Evolutionary conservation across 163 green algal species (phyloP), one percentile per base, ranked within the genome.

Genomic region (Scenedesmus sp.): DNA sequence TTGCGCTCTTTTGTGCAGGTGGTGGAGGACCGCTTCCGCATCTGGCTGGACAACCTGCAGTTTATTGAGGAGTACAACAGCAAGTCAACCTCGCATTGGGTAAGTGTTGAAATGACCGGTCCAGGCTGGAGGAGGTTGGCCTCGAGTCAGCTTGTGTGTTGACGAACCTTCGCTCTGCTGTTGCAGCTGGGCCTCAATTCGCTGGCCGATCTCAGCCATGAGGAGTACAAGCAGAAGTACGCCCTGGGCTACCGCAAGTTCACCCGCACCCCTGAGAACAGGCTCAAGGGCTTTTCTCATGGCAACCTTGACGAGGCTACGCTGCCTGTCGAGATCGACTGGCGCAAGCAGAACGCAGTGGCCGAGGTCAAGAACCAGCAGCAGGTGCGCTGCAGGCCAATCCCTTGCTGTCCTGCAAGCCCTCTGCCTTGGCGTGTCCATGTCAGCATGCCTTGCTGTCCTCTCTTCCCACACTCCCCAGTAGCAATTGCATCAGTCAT

Each of bases 301-400:
- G 94, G 92, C 8, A 88, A 96, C 82, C 92, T 96, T 20, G 90
- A 94, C 59, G 91, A 73, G 62, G 87, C 34, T 3, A 88, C 93
- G 2, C 64, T 94, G 91, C 92, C 96, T 0, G 89, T 93, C 20
- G 74, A 93, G 7, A 87, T 99, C 2, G 97, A 99, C 94, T 99
- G 98, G 98, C 84, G 96, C 5, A 77, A 94, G 60, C 89, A 97
- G 83, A 95, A 95, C 82, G 98, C 97, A 16, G 98, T 99, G 6
- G 97, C 97, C 4, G 89, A 95, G 81, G 97, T 99, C 64, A 99
- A 99, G 95, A 99, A 99, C 95, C 98, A 98, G 94, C 90, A 56
- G 20, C 86, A 96, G 94, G 85, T 97, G 95, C 60, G 95, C 92
- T 54, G 7, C 3, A 56, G 76, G 76, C 76, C 34, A 1, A 8